These are phyloP conservation scores for Entrophospora sp. DNA, from an alignment of 192 early-diverging fungal species.

Conservation along the genomic window DNA sequence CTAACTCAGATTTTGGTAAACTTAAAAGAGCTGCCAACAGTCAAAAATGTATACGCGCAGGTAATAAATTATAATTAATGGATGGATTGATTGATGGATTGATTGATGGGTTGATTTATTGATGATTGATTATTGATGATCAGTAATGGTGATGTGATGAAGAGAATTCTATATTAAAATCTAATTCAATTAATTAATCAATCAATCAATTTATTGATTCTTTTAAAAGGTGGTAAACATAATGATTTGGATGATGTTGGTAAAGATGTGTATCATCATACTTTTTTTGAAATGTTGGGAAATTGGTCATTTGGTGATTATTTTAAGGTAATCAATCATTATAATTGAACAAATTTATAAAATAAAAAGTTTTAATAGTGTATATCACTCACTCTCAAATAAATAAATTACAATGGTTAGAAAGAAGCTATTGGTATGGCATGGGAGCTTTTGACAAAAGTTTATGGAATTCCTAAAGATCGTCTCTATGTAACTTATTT, in stretches of 20 bases:
- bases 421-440: conserved; percentile 82
- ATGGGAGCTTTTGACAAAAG: conserved; percentile 88
- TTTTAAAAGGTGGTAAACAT: conserved; percentile 80
- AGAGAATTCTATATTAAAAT: not conserved
- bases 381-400: too few species aligned
- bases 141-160: too few species aligned
- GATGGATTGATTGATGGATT: too few species aligned
- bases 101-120: too few species aligned
- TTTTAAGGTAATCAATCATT: conserved; percentile 92
- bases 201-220: not conserved
- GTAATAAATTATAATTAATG: conserved; percentile 33
- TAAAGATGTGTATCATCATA: conserved; percentile 97
- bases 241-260: conserved; percentile 99
- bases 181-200: conserved; percentile 4
- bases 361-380: too few species aligned
- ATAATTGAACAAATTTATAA: not conserved
- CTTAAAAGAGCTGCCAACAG: conserved; percentile 88
- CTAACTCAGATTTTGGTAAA: conserved; percentile 84
- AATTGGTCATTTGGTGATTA: conserved; percentile 99
- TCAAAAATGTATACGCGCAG: conserved; percentile 98
- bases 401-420: too few species aligned
- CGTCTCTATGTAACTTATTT: conserved; percentile 97
- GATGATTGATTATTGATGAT: too few species aligned
- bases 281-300: conserved; percentile 99
- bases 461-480: conserved; percentile 71